Percentiles rank a stretch among this genome's conserved stretches.
Evolutionary conservation across 805 yeast species (phyloP).

Genomic region (Candida sonorensis): DNA sequence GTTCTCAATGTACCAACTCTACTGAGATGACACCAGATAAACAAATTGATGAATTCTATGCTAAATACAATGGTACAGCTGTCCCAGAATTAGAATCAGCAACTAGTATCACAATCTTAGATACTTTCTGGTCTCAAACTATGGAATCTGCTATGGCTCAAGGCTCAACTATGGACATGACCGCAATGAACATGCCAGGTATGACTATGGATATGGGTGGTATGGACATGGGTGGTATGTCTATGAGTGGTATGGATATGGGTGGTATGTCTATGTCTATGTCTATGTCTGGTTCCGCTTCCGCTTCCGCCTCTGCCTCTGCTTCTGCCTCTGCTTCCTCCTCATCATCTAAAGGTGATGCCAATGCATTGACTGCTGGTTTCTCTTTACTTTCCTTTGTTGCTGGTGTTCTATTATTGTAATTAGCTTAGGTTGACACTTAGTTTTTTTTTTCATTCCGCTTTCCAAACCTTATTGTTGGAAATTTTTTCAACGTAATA

Average conservation of each 20-base stretch:
- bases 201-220: conserved; percentile 14
- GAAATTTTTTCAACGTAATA: too few relatives aligned
- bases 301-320: conserved; percentile 1
- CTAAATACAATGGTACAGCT: background rate
- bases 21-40: conserved; percentile 8
- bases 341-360: background rate
- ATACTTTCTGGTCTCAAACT: conserved; percentile 6
- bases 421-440: too few relatives aligned
- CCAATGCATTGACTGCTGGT: too few relatives aligned
- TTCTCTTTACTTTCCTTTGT: background rate
- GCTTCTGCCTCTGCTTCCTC: conserved; percentile 1
- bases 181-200: conserved; percentile 8
- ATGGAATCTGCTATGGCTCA: conserved; percentile 2
- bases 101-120: conserved; percentile 3
- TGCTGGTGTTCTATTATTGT: too few relatives aligned
- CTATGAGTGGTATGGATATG: background rate
- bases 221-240: conserved; percentile 6
- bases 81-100: conserved; percentile 4
- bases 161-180: conserved; percentile 2
- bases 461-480: too few relatives aligned
- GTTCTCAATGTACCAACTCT: conserved; percentile 22
- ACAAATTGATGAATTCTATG: conserved; percentile 3
- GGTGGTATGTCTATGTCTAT: too few relatives aligned
- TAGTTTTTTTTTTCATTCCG: too few relatives aligned
- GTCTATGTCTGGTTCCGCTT: background rate